These are phyloP conservation scores for Pistacia atlantica DNA, from an alignment of 345 rosid species.

Conservation along the genomic window DNA sequence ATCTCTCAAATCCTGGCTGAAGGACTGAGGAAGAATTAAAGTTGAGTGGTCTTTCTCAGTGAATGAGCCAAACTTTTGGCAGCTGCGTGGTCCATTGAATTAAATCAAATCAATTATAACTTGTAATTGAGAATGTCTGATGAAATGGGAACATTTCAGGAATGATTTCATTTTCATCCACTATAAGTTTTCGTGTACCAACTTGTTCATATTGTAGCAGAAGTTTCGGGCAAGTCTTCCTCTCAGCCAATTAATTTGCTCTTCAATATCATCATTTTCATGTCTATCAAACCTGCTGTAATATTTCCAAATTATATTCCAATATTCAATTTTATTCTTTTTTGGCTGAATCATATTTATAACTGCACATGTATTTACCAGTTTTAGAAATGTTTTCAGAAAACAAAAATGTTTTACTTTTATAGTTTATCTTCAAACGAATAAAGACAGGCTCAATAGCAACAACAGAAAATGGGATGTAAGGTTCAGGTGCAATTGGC, in stretches of 20 bases:
- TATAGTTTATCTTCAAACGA: background rate
- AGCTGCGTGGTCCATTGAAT: slow-evolving; percentile 7
- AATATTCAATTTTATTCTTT: background rate
- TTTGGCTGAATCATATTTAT: too few species aligned
- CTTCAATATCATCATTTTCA: background rate
- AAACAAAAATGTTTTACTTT: too few species aligned
- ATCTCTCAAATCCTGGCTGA: slow-evolving; percentile 5
- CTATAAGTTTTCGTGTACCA: background rate
- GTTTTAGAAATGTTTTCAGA: too few species aligned
- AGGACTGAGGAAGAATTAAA: slow-evolving; percentile 13
- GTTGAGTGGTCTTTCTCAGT: slow-evolving; percentile 19
- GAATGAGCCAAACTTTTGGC: slow-evolving; percentile 19
- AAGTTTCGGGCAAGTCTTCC: background rate
- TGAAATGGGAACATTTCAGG: slow-evolving; percentile 3
- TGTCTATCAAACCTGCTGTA: background rate
- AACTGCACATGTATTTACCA: too few species aligned
- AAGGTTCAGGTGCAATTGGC: slow-evolving; percentile 4
- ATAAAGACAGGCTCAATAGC: background rate
- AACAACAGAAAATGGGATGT: background rate
- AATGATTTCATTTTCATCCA: slow-evolving; percentile 10
- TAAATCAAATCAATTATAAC: background rate
- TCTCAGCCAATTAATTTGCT: background rate
- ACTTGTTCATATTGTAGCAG: background rate
- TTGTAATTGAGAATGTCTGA: background rate
- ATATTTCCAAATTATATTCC: background rate